Evolutionary conservation across 2,329 filamentous ascomycete species (phyloP).

Genomic region (Fusarium napiforme): DNA sequence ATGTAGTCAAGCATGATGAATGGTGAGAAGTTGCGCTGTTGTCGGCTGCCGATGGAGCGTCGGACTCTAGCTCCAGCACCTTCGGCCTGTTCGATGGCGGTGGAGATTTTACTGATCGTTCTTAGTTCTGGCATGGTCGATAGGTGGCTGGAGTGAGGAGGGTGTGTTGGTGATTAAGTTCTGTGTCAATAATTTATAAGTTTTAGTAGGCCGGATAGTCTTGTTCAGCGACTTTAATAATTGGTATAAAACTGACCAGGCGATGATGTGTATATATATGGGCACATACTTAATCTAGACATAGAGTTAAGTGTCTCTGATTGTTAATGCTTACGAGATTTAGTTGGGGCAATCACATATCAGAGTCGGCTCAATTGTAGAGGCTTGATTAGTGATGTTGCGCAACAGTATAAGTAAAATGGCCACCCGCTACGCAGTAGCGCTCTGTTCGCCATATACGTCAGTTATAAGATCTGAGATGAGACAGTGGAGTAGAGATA

Average conservation of each 20-base stretch:
- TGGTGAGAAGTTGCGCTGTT: neutral
- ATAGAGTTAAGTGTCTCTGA: neutral
- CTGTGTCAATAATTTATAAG: neutral
- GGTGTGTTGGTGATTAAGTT: fast-evolving
- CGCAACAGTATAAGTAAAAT: neutral
- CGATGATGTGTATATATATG: neutral
- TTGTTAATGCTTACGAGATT: neutral
- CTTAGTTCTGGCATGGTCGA: neutral
- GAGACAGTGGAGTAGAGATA: fast-evolving
- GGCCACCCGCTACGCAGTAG: neutral
- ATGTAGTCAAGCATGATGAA: neutral
- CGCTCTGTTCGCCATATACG: neutral
- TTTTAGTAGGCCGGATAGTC: fast-evolving
- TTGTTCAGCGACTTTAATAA: neutral
- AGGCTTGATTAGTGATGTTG: neutral
- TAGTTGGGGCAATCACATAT: neutral
- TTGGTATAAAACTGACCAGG: neutral
- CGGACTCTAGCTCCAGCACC: neutral
- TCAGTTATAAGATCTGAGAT: neutral
- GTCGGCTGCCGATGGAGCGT: neutral
- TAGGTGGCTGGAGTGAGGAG: fast-evolving
- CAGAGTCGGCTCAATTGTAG: fast-evolving
- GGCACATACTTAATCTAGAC: neutral
- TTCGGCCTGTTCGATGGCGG: neutral
- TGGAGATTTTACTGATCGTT: neutral